Evolutionary conservation across 176 grass and related monocot species (phyloP).

Genomic region (Oryza coarctata): DNA sequence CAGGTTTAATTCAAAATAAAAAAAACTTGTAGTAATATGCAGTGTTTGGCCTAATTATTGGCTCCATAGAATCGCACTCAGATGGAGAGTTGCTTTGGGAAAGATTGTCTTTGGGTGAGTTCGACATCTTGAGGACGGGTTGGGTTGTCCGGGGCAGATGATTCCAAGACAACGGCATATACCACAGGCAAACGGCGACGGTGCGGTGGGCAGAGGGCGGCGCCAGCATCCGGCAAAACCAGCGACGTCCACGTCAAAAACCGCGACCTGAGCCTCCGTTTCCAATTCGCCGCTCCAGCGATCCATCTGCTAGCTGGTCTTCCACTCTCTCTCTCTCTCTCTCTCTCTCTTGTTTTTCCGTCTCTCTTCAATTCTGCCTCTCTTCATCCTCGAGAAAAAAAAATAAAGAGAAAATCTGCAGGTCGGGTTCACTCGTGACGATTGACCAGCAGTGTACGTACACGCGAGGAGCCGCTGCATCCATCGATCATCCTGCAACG

Average conservation of each 20-base stretch:
- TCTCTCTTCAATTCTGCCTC: not conserved
- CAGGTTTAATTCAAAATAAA: too few species aligned
- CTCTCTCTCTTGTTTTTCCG: too few species aligned
- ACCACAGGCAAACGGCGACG: not conserved
- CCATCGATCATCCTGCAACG: not conserved
- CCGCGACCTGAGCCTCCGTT: not conserved
- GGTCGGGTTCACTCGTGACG: too few species aligned
- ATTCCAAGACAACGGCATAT: conserved; percentile 28
- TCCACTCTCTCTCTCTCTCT: not conserved
- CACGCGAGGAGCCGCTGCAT: not conserved
- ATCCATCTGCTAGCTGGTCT: too few species aligned
- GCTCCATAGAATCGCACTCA: not conserved
- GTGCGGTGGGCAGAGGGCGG: not conserved
- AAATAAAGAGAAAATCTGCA: too few species aligned
- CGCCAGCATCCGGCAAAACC: conserved; percentile 2
- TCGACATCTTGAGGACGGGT: not conserved
- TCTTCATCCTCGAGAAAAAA: too few species aligned
- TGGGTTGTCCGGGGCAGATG: not conserved
- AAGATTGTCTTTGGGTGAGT: not conserved
- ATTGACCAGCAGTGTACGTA: not conserved
- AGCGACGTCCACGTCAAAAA: not conserved
- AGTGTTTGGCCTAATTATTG: not conserved
- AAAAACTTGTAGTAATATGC: not conserved
- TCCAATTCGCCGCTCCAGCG: not conserved
- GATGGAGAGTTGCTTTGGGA: not conserved